Evolutionary conservation across 2,329 filamentous ascomycete genomes (phyloP).

Genomic region (Phaeosphaeriaceae sp.): DNA sequence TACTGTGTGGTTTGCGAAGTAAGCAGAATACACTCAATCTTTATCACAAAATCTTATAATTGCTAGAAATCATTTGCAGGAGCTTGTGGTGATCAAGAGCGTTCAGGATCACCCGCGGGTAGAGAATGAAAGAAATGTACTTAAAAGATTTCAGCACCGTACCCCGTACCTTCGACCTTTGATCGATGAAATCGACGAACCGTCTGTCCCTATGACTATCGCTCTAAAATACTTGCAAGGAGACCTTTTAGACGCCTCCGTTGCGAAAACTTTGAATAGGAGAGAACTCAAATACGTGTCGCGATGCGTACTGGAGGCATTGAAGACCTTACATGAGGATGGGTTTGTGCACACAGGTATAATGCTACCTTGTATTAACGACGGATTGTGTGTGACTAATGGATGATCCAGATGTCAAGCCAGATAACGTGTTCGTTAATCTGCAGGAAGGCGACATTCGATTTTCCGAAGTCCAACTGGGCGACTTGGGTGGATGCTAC

Average conservation of each 20-base stretch:
- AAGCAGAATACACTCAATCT: conserved; percentile 3
- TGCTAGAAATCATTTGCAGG: conserved; percentile 11
- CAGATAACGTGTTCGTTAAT: conserved; percentile 49
- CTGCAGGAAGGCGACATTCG: conserved; percentile 32
- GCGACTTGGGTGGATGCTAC: conserved; percentile 41
- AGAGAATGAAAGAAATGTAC: conserved; percentile 32
- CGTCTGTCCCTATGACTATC: conserved; percentile 21
- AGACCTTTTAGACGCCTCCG: conserved; percentile 19
- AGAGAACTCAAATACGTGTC: conserved; percentile 26
- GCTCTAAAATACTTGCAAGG: conserved; percentile 28
- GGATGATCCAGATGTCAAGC: conserved; percentile 36
- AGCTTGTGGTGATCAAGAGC: conserved; percentile 32
- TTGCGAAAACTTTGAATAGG: conserved; percentile 14
- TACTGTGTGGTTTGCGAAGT: conserved; percentile 29
- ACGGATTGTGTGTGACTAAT: conserved; percentile 4
- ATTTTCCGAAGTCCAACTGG: conserved; percentile 45
- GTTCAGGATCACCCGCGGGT: conserved; percentile 26
- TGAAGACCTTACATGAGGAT: conserved; percentile 32
- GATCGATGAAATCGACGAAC: conserved; percentile 33
- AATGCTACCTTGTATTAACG: not conserved
- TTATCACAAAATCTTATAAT: too few relatives aligned
- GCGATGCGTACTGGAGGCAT: conserved; percentile 26
- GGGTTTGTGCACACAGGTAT: conserved; percentile 35
- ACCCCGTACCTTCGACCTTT: conserved; percentile 28
- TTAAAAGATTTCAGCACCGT: conserved; percentile 26